Evolutionary conservation across 2,329 filamentous ascomycete genomes (phyloP).

Genomic region (Phoma sp.): DNA sequence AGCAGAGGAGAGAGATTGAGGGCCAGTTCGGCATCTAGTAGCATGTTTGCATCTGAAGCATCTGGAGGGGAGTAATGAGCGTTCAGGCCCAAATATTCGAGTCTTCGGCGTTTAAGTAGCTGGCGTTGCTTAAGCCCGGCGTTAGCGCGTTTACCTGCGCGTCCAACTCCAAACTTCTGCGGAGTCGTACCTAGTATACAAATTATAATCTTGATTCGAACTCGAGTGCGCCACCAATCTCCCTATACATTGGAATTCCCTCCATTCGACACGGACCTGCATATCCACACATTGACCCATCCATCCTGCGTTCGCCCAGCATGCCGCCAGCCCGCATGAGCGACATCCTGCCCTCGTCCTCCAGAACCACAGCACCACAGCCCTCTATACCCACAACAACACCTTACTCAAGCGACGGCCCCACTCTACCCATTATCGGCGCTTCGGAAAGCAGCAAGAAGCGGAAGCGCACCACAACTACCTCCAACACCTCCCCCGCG

Average conservation of each 20-base stretch:
- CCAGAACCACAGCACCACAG: conserved; percentile 1
- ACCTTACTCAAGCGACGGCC: conserved; percentile 28
- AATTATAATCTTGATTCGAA: too few relatives aligned
- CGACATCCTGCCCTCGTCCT: conserved; percentile 29
- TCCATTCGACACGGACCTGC: too few relatives aligned
- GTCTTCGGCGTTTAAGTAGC: not conserved
- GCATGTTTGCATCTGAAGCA: too few relatives aligned
- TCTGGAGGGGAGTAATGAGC: too few relatives aligned
- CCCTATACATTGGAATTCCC: too few relatives aligned
- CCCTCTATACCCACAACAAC: not conserved
- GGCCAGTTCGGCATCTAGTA: conserved; percentile 45
- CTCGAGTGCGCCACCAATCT: too few relatives aligned
- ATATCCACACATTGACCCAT: too few relatives aligned
- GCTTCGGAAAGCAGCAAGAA: conserved; percentile 9
- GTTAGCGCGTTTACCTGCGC: not conserved
- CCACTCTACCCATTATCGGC: conserved; percentile 26
- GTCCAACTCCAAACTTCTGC: not conserved
- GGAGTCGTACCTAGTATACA: too few relatives aligned
- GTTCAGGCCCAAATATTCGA: not conserved
- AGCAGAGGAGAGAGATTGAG: conserved; percentile 47
- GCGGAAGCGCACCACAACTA: conserved; percentile 4
- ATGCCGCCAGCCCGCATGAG: conserved; percentile 31
- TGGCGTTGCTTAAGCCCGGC: conserved; percentile 7
- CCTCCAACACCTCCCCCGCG: not conserved
- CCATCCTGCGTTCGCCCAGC: not conserved